Percentiles rank a stretch among this genome's conserved stretches.
These are phyloP conservation scores for Diaporthe nobilis DNA, from an alignment of 2,329 filamentous ascomycete species.

Conservation along the genomic window DNA sequence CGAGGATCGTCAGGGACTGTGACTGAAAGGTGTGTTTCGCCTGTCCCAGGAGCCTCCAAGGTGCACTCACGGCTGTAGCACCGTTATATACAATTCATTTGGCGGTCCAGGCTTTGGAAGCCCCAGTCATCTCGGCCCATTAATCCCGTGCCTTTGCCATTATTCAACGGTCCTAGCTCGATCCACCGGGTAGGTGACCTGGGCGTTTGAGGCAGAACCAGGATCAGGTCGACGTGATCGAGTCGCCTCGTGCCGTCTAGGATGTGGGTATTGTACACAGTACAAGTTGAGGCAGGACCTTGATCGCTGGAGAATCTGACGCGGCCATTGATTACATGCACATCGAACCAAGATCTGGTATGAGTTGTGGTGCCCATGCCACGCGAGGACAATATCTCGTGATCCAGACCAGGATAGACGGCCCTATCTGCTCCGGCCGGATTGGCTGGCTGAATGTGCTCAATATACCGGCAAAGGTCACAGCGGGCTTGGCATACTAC, in stretches of 20 bases:
- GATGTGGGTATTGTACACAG: constrained; percentile 1
- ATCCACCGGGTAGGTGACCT: background rate
- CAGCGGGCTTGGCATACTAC: background rate
- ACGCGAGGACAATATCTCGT: background rate
- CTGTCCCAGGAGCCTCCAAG: background rate
- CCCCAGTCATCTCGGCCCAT: constrained; percentile 12
- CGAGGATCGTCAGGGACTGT: constrained; percentile 19
- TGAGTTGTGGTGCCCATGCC: constrained; percentile 1
- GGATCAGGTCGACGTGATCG: background rate
- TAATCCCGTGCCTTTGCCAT: constrained; percentile 16
- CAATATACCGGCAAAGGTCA: constrained; percentile 36
- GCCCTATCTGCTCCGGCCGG: background rate
- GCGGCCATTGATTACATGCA: constrained; percentile 24
- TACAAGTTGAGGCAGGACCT: background rate
- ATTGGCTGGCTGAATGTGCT: constrained; percentile 37
- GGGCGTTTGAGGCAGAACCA: background rate
- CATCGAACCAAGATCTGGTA: background rate
- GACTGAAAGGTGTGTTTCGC: background rate
- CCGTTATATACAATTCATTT: constrained; percentile 24
- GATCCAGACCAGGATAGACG: constrained; percentile 18
- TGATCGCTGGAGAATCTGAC: constrained; percentile 2
- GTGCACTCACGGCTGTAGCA: background rate
- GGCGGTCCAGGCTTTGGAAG: background rate
- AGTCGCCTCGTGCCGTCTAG: background rate
- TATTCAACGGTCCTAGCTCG: constrained; percentile 6